These are phyloP conservation scores for Quillaja saponaria DNA, from an alignment of 306 rosid genomes.

Conservation along the genomic window DNA sequence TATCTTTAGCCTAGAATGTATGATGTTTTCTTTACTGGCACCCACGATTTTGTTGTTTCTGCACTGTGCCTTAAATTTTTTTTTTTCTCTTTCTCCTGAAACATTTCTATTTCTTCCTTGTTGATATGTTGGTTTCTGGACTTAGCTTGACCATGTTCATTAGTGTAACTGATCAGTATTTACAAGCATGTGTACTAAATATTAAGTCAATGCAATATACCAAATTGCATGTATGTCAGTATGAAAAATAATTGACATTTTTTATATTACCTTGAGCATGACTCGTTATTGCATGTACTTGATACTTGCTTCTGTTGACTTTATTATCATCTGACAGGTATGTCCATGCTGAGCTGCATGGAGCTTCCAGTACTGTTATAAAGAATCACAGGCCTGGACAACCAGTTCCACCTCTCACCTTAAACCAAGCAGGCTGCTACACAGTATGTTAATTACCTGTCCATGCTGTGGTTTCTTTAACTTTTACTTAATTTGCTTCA, in stretches of 20 bases:
- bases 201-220: not conserved
- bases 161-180: constrained; percentile 1
- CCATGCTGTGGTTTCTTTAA: constrained; percentile 22
- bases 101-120: not conserved
- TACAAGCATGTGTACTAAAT: constrained; percentile 3
- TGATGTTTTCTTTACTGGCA: constrained; percentile 5
- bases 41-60: too few relatives aligned
- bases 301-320: constrained; percentile 40
- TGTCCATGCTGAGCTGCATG: constrained; percentile 94
- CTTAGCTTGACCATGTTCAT: not conserved
- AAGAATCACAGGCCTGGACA: constrained; percentile 88
- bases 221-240: too few relatives aligned
- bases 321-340: constrained; percentile 56
- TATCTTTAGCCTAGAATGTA: constrained; percentile 9
- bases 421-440: constrained; percentile 95
- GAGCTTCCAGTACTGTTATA: constrained; percentile 90
- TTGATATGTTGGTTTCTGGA: too few relatives aligned
- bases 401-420: constrained; percentile 88
- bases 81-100: constrained; percentile 12
- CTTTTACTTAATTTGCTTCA: constrained; percentile 23
- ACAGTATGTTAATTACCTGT: constrained; percentile 57
- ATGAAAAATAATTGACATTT: too few relatives aligned
- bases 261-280: too few relatives aligned
- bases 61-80: not conserved
- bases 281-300: too few relatives aligned